phyloP scores from a whole-genome alignment of 2,329 filamentous ascomycete genomes.

The Hymenoscyphus occultus region DNA sequence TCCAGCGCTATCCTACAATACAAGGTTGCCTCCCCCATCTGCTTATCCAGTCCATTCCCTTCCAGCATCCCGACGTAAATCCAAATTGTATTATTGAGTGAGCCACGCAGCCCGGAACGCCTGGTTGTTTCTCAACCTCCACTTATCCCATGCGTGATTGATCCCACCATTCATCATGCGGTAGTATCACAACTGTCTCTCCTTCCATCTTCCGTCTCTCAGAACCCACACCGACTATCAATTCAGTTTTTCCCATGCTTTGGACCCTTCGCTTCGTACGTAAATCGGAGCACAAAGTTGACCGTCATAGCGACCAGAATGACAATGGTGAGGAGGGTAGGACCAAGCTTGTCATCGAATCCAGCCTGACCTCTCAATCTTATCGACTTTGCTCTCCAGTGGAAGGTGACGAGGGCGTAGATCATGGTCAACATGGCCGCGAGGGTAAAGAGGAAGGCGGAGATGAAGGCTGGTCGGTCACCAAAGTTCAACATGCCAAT shows the following conservation, averaged over 20 bases:
- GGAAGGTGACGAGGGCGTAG: conserved; percentile 91
- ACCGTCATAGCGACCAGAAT: conserved; percentile 87
- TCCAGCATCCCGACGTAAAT: neutral
- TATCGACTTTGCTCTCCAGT: conserved; percentile 95
- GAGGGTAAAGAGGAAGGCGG: conserved; percentile 86
- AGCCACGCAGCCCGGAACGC: conserved; percentile 1
- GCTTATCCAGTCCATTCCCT: neutral
- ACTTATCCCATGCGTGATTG: conserved; percentile 5
- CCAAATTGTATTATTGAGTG: neutral
- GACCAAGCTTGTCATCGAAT: conserved; percentile 94
- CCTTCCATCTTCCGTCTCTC: neutral
- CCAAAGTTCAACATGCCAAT: conserved; percentile 98
- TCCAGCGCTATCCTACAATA: neutral
- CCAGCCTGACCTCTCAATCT: conserved; percentile 86
- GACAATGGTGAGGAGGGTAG: conserved; percentile 83
- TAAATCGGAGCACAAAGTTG: conserved; percentile 85
- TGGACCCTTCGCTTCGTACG: conserved; percentile 37
- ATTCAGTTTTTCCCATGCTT: conserved; percentile 17
- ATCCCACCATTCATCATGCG: neutral
- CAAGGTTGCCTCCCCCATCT: neutral
- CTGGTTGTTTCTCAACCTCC: conserved; percentile 11
- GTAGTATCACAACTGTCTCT: neutral
- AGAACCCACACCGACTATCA: conserved; percentile 2
- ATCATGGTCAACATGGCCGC: conserved; percentile 95
- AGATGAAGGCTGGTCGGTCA: conserved; percentile 90